Evolutionary conservation across 2,329 filamentous ascomycete species (phyloP).

Genomic region (Eutypella sp.): DNA sequence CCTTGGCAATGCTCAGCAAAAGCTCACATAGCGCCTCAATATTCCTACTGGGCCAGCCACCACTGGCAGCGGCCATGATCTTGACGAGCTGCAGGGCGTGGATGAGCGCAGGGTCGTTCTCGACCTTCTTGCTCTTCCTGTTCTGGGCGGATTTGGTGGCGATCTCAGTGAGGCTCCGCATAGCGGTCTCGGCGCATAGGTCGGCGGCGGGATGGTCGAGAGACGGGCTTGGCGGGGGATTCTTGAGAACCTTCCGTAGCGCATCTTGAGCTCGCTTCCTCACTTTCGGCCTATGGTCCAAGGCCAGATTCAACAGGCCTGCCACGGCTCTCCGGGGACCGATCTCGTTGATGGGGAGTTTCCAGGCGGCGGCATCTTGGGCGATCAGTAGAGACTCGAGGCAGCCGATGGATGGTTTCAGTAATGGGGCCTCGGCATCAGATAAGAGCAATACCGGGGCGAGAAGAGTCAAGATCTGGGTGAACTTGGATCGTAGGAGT

Average conservation of each 20-base stretch:
- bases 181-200: constrained; percentile 89
- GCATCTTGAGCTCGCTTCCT: constrained; percentile 91
- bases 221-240: constrained; percentile 83
- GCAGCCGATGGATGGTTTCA: constrained; percentile 85
- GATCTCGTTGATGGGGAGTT: constrained; percentile 74
- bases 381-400: constrained; percentile 86
- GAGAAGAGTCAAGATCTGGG: constrained; percentile 81
- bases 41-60: constrained; percentile 94
- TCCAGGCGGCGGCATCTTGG: constrained; percentile 85
- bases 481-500: constrained; percentile 90
- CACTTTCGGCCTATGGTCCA: constrained; percentile 89
- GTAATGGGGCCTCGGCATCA: constrained; percentile 80
- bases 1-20: constrained; percentile 80
- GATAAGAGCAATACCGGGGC: constrained; percentile 75
- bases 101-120: constrained; percentile 78
- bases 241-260: constrained; percentile 74
- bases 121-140: constrained; percentile 64
- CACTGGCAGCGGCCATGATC: constrained; percentile 77
- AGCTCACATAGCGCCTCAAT: constrained; percentile 90
- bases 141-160: constrained; percentile 56
- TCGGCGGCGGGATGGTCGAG: constrained; percentile 92
- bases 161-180: constrained; percentile 74
- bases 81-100: constrained; percentile 91
- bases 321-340: constrained; percentile 84
- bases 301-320: constrained; percentile 75